phyloP scores from a whole-genome alignment of 2,329 filamentous ascomycete species.

The Cladophialophora chaetospira region DNA sequence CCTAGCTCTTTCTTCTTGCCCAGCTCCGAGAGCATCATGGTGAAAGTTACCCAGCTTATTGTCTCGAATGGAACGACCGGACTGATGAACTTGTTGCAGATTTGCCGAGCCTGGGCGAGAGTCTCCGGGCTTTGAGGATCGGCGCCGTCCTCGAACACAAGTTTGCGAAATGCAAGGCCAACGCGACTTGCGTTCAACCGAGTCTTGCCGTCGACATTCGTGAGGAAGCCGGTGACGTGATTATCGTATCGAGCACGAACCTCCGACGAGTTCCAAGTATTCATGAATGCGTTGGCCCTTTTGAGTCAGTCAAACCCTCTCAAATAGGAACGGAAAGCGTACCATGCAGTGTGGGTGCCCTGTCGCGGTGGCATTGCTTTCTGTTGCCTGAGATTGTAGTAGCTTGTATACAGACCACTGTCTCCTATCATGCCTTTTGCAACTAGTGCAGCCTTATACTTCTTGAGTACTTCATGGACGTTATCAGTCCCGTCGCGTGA shows the following conservation, averaged over 20 bases:
- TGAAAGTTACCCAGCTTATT: constrained; percentile 34
- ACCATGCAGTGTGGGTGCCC: constrained; percentile 37
- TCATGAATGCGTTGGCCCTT: constrained; percentile 41
- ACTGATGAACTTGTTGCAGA: neutral
- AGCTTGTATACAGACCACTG: constrained; percentile 35
- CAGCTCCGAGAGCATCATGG: constrained; percentile 38
- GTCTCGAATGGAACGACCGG: neutral
- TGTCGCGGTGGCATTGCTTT: constrained; percentile 24
- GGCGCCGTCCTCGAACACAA: neutral
- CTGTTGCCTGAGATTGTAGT: constrained; percentile 36
- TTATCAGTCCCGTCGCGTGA: constrained; percentile 38
- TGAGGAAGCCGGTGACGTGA: constrained; percentile 36
- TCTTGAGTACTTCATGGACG: constrained; percentile 33
- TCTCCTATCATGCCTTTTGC: constrained; percentile 24
- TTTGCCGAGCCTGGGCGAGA: neutral
- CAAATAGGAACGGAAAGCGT: constrained; percentile 3
- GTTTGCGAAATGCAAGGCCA: constrained; percentile 21
- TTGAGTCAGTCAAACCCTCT: neutral
- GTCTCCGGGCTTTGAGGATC: neutral
- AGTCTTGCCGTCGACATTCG: constrained; percentile 30
- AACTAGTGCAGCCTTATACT: neutral
- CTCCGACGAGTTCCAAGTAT: constrained; percentile 40
- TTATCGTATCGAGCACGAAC: constrained; percentile 33
- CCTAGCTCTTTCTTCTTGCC: neutral
- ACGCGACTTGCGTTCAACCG: constrained; percentile 28